phyloP scores from a whole-genome alignment of 768 basidiomycete genomes.

The Trametes maxima region DNA sequence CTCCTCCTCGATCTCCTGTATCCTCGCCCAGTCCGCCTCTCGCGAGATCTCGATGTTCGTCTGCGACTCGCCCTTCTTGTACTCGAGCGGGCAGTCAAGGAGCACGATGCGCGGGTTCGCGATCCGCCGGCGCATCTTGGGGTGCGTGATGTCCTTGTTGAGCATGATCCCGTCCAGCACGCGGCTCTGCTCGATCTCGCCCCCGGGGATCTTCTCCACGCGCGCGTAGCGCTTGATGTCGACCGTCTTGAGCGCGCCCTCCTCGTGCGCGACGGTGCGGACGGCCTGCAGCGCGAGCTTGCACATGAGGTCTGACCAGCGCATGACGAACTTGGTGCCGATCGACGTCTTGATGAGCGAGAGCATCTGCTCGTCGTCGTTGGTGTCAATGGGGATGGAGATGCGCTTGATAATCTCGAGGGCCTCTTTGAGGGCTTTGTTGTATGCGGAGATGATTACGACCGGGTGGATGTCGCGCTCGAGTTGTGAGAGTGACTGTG shows the following conservation, averaged over 20 bases:
- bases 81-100: conserved; percentile 94
- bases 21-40: conserved; percentile 90
- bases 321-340: conserved; percentile 95
- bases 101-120: conserved; percentile 86
- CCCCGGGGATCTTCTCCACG: conserved; percentile 97
- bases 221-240: conserved; percentile 98
- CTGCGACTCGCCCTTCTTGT: conserved; percentile 98
- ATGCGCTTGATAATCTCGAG: conserved; percentile 87
- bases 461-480: conserved; percentile 98
- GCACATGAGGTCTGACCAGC: conserved; percentile 99
- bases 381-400: conserved; percentile 86
- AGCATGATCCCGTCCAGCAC: conserved; percentile 93
- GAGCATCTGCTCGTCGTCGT: conserved; percentile 89
- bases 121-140: conserved; percentile 92
- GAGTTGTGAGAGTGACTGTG: conserved; percentile 89
- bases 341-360: conserved; percentile 97
- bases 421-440: conserved; percentile 91
- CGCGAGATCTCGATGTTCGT: conserved; percentile 98
- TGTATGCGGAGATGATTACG: conserved; percentile 98
- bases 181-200: conserved; percentile 90
- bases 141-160: conserved; percentile 99
- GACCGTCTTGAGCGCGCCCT: conserved; percentile 79
- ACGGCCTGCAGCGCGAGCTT: conserved; percentile 91
- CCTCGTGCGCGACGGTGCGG: conserved; percentile 80
- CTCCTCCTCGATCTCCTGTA: conserved; percentile 95